Conservation (phyloP, 331 rosid genomes). For the Acacia pycnantha region DNA sequence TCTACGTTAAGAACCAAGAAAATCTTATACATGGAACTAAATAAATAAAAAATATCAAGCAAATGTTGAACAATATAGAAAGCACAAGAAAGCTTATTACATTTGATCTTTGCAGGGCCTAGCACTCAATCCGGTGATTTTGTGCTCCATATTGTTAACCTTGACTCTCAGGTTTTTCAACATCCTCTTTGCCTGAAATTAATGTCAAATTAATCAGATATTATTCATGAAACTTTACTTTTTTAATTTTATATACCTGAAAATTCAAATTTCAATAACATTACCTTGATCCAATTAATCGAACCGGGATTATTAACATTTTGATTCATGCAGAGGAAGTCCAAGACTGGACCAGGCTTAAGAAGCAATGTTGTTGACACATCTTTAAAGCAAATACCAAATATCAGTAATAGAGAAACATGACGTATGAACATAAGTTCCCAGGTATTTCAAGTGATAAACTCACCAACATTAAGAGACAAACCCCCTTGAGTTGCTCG, state of each 20-base stretch:
- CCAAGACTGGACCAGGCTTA: slow-evolving; percentile 42
- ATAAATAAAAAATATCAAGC: neutral
- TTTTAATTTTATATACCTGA: neutral
- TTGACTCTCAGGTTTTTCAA: slow-evolving; percentile 38
- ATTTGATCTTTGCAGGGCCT: slow-evolving; percentile 29
- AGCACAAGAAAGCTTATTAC: slow-evolving; percentile 22
- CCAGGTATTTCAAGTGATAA: neutral
- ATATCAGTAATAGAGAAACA: neutral
- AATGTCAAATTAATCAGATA: neutral
- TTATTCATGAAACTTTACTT: neutral
- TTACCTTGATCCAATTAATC: slow-evolving; percentile 44
- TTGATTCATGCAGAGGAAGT: slow-evolving; percentile 36
- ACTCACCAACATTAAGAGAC: slow-evolving; percentile 39
- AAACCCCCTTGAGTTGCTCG: slow-evolving; percentile 42
- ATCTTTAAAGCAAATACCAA: slow-evolving; percentile 20
- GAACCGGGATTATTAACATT: neutral
- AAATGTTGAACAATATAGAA: neutral
- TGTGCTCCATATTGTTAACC: slow-evolving; percentile 33
- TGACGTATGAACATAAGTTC: neutral
- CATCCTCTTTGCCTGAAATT: slow-evolving; percentile 36
- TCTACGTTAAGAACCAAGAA: neutral
- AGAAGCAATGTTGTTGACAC: slow-evolving; percentile 40
- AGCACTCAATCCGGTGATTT: slow-evolving; percentile 46
- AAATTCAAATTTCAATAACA: neutral
- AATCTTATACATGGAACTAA: neutral